Percentiles rank a stretch among this genome's conserved stretches.
phyloP scores from a whole-genome alignment of 2,329 filamentous ascomycete genomes.

The Aspergillus sojae region DNA sequence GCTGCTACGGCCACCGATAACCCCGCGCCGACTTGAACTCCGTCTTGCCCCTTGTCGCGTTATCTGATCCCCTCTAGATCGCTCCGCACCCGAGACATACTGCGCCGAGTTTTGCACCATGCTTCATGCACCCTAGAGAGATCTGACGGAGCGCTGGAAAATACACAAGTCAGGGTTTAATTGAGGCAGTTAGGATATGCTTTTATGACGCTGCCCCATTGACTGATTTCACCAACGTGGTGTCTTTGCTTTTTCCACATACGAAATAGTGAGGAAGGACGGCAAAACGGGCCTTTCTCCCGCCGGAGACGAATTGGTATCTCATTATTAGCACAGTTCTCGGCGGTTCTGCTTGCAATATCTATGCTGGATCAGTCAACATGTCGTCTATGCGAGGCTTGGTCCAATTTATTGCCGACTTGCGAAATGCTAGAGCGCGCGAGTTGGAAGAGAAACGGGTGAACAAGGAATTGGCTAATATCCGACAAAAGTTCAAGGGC shows the following conservation, averaged over 20 bases:
- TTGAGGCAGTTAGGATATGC: constrained; percentile 28
- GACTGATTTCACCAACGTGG: constrained; percentile 28
- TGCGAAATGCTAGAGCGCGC: constrained; percentile 90
- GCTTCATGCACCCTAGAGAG: constrained; percentile 28
- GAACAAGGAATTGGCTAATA: constrained; percentile 99
- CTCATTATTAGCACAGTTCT: background rate
- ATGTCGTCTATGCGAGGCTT: constrained; percentile 67
- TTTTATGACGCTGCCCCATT: constrained; percentile 30
- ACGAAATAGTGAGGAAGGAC: background rate
- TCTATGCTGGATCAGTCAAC: constrained; percentile 13
- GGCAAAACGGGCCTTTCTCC: background rate
- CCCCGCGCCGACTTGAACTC: background rate
- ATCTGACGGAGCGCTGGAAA: constrained; percentile 2
- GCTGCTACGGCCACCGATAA: background rate
- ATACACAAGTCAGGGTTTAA: background rate
- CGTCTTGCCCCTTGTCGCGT: constrained; percentile 8
- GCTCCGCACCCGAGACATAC: constrained; percentile 8
- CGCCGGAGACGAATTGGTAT: background rate
- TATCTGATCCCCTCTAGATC: constrained; percentile 15
- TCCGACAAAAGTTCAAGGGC: constrained; percentile 97
- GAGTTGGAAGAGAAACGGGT: constrained; percentile 98
- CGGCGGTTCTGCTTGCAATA: background rate
- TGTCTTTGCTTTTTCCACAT: constrained; percentile 18
- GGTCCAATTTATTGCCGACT: constrained; percentile 96
- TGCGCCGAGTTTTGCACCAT: constrained; percentile 19